Evolutionary conservation across 2,329 filamentous ascomycete genomes (phyloP).

Genomic region (Alternaria solani): DNA sequence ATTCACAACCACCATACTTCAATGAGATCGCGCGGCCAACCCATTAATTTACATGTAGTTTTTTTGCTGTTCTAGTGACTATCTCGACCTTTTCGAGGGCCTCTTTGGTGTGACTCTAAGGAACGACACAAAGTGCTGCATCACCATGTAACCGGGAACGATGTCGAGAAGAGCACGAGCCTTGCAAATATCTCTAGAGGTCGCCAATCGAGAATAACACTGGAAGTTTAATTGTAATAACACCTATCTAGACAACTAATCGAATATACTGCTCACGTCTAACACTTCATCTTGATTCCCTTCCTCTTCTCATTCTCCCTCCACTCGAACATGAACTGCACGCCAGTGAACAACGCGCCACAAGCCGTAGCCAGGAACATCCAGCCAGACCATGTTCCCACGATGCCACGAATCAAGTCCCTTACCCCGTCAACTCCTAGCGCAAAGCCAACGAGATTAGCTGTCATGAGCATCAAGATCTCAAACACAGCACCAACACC

Average conservation of each 20-base stretch:
- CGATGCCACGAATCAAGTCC: conserved; percentile 76
- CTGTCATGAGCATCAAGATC: conserved; percentile 92
- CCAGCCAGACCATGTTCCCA: conserved; percentile 77
- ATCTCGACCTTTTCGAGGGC: background rate
- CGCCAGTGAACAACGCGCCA: conserved; percentile 78
- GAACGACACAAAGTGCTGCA: background rate
- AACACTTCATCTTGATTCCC: conserved; percentile 87
- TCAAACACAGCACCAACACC: conserved; percentile 83
- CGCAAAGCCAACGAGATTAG: conserved; percentile 94
- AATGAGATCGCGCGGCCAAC: too few species aligned
- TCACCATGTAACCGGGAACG: background rate
- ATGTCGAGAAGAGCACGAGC: background rate
- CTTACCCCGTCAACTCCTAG: conserved; percentile 88
- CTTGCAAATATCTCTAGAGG: background rate
- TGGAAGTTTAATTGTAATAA: background rate
- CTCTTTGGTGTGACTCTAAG: background rate
- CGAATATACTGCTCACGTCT: background rate
- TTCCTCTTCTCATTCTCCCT: conserved; percentile 82
- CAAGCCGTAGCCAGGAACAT: conserved; percentile 77
- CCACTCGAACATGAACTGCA: conserved; percentile 97
- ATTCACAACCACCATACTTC: background rate
- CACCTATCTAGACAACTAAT: background rate
- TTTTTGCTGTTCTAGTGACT: background rate
- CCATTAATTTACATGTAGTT: too few species aligned
- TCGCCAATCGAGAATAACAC: background rate